Evolutionary conservation across 768 basidiomycete species (phyloP), one percentile per base, ranked within the genome.

Genomic region (Obba rivulosa): DNA sequence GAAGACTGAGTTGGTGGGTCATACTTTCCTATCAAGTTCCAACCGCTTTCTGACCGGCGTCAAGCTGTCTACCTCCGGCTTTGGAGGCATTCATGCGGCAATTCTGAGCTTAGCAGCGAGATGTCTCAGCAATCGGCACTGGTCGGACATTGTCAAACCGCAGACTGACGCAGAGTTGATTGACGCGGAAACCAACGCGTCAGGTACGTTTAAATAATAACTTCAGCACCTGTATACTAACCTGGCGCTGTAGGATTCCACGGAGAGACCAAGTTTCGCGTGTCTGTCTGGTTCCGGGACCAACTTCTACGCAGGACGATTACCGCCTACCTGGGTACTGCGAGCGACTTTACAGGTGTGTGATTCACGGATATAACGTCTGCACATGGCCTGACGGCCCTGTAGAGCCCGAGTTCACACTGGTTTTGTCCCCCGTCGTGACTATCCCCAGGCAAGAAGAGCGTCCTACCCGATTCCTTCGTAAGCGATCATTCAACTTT

Each of bases 71-170:
- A 82, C 78, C 52, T 77, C 88, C 1, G 87, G 89, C 3, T 95
- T 91, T 59, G 94, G 94, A 3, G 81, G 83, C 0, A 77, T 95
- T 40, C 94, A 98, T 59, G 72, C 80, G 1, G 85, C 89, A 1
- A 79, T 94, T 34, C 70, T 93, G 9, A 73, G 77, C 16, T 70
- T 96, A 4, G 81, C 91, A 0, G 83, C 92, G 21, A 77, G 79
- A 54, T 82, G 78, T 57, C 75, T 94, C 17, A 77, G 80, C 4
- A 70, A 70, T 43, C 77, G 77, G 13, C 73, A 70, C 36, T 85
- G 81, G 76, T 74, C 75, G 23, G 70, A 78, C 17, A 69, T 64
- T 16, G 72, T 92, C 2, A 65, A 67, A 22, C 85, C 88, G 0
- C 75, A 80, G 46, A 83, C 79, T 3, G 87, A 92, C 39, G 67